phyloP scores from a whole-genome alignment of 1,284 basidiomycete genomes.

The Rhodotorula sp. region DNA sequence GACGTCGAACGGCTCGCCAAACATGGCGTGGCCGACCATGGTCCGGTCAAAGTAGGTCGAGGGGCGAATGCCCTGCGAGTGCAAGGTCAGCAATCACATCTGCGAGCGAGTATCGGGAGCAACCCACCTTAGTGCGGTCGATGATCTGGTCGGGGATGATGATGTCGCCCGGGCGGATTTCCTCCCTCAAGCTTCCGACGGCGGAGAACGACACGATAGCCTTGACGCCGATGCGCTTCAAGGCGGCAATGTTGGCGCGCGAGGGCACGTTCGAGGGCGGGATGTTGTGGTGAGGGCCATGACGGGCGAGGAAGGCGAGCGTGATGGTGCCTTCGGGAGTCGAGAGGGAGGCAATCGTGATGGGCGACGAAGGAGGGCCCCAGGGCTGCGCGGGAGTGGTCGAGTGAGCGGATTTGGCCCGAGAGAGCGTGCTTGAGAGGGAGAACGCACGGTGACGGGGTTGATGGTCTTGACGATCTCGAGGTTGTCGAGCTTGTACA shows the following conservation, averaged over 20 bases:
- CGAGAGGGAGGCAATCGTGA: slow-evolving; percentile 78
- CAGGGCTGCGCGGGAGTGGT: slow-evolving; percentile 67
- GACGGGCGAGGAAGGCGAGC: slow-evolving; percentile 89
- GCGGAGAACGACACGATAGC: slow-evolving; percentile 92
- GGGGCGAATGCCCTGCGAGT: slow-evolving; percentile 50
- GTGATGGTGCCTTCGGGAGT: slow-evolving; percentile 59
- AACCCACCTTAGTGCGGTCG: slow-evolving; percentile 72
- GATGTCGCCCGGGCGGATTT: slow-evolving; percentile 75
- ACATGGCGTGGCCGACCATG: slow-evolving; percentile 87
- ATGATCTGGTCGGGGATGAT: slow-evolving; percentile 89
- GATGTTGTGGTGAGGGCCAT: slow-evolving; percentile 72
- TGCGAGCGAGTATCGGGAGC: too few species aligned
- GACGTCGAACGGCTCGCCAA: slow-evolving; percentile 66
- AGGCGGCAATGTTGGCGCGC: slow-evolving; percentile 91
- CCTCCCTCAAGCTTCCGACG: slow-evolving; percentile 92
- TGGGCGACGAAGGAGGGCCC: slow-evolving; percentile 88
- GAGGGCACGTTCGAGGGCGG: slow-evolving; percentile 74
- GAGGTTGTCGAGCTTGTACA: slow-evolving; percentile 86
- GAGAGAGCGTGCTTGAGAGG: not conserved
- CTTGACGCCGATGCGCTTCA: slow-evolving; percentile 86
- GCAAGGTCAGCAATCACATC: not conserved
- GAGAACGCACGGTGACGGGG: slow-evolving; percentile 49
- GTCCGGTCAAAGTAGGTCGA: slow-evolving; percentile 82
- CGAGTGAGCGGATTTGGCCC: not conserved
- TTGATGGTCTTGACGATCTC: slow-evolving; percentile 69